phyloP scores from a whole-genome alignment of 352 stramenopile species.

The Globisporangium rhizosaccharum region DNA sequence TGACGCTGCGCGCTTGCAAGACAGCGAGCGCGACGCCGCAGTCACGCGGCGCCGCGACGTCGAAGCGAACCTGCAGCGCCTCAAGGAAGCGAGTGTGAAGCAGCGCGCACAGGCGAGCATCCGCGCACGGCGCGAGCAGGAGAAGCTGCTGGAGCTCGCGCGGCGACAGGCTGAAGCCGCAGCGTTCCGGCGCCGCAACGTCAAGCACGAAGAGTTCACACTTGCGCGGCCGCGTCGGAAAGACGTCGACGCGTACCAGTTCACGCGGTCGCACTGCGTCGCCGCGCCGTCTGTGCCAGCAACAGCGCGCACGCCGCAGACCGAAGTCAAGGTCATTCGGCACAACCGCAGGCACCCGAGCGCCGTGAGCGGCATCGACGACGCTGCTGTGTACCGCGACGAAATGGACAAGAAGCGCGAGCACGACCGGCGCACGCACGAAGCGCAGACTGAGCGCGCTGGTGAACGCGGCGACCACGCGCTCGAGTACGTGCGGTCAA shows the following conservation, averaged over 20 bases:
- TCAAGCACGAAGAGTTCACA: slow-evolving; percentile 36
- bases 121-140: slow-evolving; percentile 29
- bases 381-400: slow-evolving; percentile 33
- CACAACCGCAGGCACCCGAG: slow-evolving; percentile 42
- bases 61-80: slow-evolving; percentile 38
- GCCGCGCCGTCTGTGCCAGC: slow-evolving; percentile 1
- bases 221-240: slow-evolving; percentile 26
- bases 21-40: slow-evolving; percentile 20
- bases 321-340: slow-evolving; percentile 44
- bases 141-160: slow-evolving; percentile 21
- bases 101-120: slow-evolving; percentile 40
- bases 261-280: slow-evolving; percentile 47
- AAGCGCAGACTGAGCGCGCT: slow-evolving; percentile 33
- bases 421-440: slow-evolving; percentile 19
- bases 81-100: slow-evolving; percentile 30
- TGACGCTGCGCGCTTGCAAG: slow-evolving; percentile 24
- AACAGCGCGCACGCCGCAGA: slow-evolving; percentile 4
- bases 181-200: slow-evolving; percentile 18
- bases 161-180: slow-evolving; percentile 25
- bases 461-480: slow-evolving; percentile 31
- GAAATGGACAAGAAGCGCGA: slow-evolving; percentile 40
- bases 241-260: slow-evolving; percentile 48
- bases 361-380: slow-evolving; percentile 25
- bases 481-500: slow-evolving; percentile 23
- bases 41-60: slow-evolving; percentile 27